Evolutionary conservation across 108 stramenopile genomes (phyloP).

Genomic region (Skeletonema tropicum): DNA sequence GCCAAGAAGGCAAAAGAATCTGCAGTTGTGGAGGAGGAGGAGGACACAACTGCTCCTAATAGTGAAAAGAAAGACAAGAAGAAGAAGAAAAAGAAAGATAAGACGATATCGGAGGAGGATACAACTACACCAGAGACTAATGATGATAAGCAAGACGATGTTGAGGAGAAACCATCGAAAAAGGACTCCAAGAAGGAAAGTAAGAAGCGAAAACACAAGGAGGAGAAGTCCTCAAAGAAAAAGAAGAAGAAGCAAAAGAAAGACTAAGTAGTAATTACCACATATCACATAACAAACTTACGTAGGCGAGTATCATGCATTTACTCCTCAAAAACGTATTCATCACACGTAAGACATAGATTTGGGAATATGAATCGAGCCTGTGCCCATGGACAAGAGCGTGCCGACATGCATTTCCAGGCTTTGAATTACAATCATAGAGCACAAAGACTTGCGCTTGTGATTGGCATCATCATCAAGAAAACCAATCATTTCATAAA

Average conservation of each 20-base stretch:
- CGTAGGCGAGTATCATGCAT: slow-evolving; percentile 8
- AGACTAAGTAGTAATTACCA: not conserved
- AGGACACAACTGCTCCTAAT: not conserved
- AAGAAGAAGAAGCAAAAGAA: slow-evolving; percentile 1
- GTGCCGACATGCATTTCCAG: too few species aligned
- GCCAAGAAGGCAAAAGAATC: slow-evolving; percentile 16
- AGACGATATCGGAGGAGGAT: not conserved
- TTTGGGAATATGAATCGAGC: too few species aligned
- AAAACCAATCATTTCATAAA: too few species aligned
- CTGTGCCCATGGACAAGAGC: too few species aligned
- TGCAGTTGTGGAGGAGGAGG: not conserved
- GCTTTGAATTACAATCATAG: too few species aligned
- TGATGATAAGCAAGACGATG: not conserved
- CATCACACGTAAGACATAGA: too few species aligned
- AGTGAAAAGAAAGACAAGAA: not conserved
- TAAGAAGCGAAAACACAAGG: slow-evolving; percentile 22
- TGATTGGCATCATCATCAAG: too few species aligned
- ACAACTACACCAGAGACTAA: not conserved
- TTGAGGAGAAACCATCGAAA: slow-evolving; percentile 4
- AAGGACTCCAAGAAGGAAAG: slow-evolving; percentile 37
- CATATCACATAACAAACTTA: not conserved
- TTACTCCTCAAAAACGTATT: too few species aligned
- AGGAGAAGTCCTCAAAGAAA: not conserved
- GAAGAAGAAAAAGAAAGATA: slow-evolving; percentile 5
- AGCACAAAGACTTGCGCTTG: too few species aligned